These are phyloP conservation scores for Penicillium salamii DNA, from an alignment of 495 filamentous ascomycete genomes.

Conservation along the genomic window DNA sequence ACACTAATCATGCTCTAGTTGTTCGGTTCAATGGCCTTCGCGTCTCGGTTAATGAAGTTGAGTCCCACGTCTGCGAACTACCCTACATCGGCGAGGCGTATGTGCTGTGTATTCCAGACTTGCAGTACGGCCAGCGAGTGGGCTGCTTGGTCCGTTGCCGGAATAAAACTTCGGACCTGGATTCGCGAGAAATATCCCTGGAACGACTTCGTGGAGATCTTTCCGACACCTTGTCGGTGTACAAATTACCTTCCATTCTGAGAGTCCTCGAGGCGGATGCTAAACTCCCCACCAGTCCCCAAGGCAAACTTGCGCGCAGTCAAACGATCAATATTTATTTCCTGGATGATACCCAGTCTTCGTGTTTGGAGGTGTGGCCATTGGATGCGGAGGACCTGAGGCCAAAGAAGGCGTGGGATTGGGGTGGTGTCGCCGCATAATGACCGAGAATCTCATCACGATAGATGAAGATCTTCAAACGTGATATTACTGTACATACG, in stretches of 20 bases:
- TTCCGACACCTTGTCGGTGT: slow-evolving; percentile 25
- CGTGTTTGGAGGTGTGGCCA: not conserved
- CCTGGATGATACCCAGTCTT: not conserved
- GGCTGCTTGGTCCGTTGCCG: slow-evolving; percentile 21
- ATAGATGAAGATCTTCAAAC: too few species aligned
- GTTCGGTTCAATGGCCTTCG: slow-evolving; percentile 43
- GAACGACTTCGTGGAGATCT: slow-evolving; percentile 29
- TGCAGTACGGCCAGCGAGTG: slow-evolving; percentile 39
- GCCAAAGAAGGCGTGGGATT: not conserved
- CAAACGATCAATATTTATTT: not conserved
- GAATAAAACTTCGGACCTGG: not conserved
- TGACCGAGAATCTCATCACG: too few species aligned
- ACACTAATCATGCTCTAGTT: slow-evolving; percentile 8
- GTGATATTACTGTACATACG: too few species aligned
- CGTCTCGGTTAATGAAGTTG: slow-evolving; percentile 41
- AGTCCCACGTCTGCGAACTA: slow-evolving; percentile 33
- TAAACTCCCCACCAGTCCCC: not conserved
- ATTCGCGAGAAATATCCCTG: slow-evolving; percentile 20
- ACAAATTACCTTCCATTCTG: slow-evolving; percentile 38
- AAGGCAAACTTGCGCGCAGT: not conserved
- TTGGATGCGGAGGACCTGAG: not conserved
- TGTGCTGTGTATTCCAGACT: slow-evolving; percentile 37
- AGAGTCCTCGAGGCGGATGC: slow-evolving; percentile 18
- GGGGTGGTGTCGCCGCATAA: not conserved
- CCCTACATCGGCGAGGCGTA: slow-evolving; percentile 40